Percentiles rank a stretch among this genome's conserved stretches.
Conservation (phyloP, 163 green algal species). For the Coccomyxa subellipsoidea region DNA sequence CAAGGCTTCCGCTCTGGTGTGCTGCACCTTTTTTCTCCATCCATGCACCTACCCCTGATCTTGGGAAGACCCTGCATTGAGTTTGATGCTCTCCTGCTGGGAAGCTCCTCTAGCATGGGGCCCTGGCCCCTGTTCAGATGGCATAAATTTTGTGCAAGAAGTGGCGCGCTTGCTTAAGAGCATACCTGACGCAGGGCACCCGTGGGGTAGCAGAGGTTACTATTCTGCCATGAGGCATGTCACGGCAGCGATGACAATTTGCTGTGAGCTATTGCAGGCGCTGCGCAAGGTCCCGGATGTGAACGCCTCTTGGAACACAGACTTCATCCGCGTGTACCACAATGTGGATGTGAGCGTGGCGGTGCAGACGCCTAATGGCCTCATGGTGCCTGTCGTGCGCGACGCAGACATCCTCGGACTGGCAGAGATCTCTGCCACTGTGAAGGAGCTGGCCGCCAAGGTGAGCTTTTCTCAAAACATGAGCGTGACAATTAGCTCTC, state of each 20-base stretch:
- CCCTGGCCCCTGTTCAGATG: too few relatives aligned
- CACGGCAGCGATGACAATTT: too few relatives aligned
- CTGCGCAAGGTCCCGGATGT: conserved; percentile 73
- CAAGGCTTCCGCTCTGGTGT: conserved; percentile 77
- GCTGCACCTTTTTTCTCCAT: background rate
- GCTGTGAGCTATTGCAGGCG: conserved; percentile 38
- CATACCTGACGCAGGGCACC: too few relatives aligned
- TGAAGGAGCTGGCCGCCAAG: conserved; percentile 85
- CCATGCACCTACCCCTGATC: too few relatives aligned
- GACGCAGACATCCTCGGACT: conserved; percentile 82
- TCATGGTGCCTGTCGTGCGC: conserved; percentile 91
- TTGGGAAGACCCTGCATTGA: too few relatives aligned
- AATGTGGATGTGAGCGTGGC: conserved; percentile 88
- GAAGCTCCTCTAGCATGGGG: too few relatives aligned
- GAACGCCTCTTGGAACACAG: conserved; percentile 87
- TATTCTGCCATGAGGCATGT: too few relatives aligned
- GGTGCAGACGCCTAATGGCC: conserved; percentile 71
- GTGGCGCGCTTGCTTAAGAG: too few relatives aligned
- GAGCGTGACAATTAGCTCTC: background rate
- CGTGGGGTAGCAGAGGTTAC: too few relatives aligned
- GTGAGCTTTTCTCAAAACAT: conserved; percentile 29
- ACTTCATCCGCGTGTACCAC: conserved; percentile 92
- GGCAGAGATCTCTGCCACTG: conserved; percentile 70
- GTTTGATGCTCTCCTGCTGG: too few relatives aligned
- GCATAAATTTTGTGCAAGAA: too few relatives aligned